Conservation (phyloP, 2,329 filamentous ascomycete genomes). For the Scedosporium minutisporum region DNA sequence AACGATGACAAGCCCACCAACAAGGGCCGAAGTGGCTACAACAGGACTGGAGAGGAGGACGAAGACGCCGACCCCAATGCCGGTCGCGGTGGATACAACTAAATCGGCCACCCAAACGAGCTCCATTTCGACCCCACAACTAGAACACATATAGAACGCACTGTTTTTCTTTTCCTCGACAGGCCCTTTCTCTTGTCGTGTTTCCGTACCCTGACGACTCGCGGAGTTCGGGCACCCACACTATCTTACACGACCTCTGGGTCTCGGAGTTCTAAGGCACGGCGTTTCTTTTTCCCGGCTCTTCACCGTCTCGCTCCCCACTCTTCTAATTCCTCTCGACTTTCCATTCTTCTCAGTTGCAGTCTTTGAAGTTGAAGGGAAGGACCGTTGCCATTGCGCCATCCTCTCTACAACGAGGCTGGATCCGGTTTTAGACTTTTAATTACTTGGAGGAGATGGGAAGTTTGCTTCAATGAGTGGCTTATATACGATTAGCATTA, state of each 20-base stretch:
- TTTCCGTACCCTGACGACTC: not conserved
- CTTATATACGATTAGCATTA: constrained; percentile 1
- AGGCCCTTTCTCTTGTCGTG: not conserved
- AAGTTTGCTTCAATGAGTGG: constrained; percentile 5
- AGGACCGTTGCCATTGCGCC: too few relatives aligned
- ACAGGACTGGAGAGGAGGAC: constrained; percentile 23
- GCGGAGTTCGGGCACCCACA: not conserved
- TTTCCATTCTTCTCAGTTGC: not conserved
- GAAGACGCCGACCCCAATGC: constrained; percentile 15
- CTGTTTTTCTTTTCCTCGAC: not conserved
- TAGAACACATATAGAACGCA: constrained; percentile 15
- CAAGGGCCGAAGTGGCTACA: constrained; percentile 34
- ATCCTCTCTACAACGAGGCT: too few relatives aligned
- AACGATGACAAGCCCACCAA: constrained; percentile 15
- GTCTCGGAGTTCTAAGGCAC: too few relatives aligned
- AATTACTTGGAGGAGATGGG: too few relatives aligned
- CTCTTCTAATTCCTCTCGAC: not conserved
- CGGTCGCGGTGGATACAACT: constrained; percentile 33
- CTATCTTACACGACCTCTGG: too few relatives aligned
- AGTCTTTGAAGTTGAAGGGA: too few relatives aligned
- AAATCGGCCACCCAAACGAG: constrained; percentile 16
- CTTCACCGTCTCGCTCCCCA: not conserved
- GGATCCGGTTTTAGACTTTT: too few relatives aligned
- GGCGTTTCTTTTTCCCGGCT: too few relatives aligned
- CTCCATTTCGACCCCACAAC: constrained; percentile 15